Evolutionary conservation across 805 yeast species (phyloP), one percentile per base, ranked within the genome.

Genomic region (Metschnikowia cerradonensis): DNA sequence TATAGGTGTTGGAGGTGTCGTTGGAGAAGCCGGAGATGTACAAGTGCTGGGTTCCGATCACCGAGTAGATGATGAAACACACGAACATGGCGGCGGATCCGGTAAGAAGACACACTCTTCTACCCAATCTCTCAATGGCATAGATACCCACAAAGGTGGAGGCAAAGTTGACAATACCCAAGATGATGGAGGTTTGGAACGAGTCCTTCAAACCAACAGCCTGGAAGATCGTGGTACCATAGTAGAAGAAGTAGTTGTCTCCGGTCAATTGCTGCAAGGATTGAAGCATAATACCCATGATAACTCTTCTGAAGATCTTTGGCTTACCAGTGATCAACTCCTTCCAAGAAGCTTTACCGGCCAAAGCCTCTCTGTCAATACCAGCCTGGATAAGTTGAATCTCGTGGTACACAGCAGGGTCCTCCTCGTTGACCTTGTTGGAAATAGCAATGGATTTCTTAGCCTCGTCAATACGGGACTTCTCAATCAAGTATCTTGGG

Each of bases 301-400:
- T 40, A 36, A 84, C 70, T 67, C 89, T 73, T 56, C 71, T 65
- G 67, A 77, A 69, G 57, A 83, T 76, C 72, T 75, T 80, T 61
- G 89, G 89, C 60, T 77, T 68, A 56, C 90, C 89, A 36, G 80
- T 75, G 54, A 84, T 57, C 50, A 82, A 75, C 61, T 83, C 86
- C 45, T 68, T 67, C 87, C 88, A 83, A 2, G 82, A 63, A n/a
- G 89, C 88, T 47, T 70, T 70, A 63, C 89, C 89, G 40, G 85
- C 88, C 53, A 75, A 60, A 56, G 62, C 69, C 70, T 83, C 90
- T 57, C 77, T 73, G 64, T 81, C 82, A 57, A 84, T 72, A 68
- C 83, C 85, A 52, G 82, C 82, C 60, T 75, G 76, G 45, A 83
- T 78, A 35, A 70, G 63, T 50, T 78, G 77, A 41, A 81, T 66